A percentile compares a stretch with the other conserved stretches of the same genome.
These are phyloP conservation scores for Schoenoplectus triqueter DNA, from an alignment of 202 grass and related monocot genomes.

Conservation along the genomic window DNA sequence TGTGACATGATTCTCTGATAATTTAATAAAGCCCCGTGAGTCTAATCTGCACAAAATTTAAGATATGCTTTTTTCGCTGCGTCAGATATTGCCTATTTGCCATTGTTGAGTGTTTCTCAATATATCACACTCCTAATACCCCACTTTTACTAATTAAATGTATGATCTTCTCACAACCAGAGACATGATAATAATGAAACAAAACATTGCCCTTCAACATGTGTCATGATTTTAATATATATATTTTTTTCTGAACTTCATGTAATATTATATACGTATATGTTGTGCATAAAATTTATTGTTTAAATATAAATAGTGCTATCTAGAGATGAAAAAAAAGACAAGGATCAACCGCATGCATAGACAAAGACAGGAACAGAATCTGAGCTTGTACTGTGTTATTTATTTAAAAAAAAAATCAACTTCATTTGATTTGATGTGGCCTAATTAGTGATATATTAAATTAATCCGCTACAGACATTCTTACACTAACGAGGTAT, in stretches of 20 bases:
- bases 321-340: not conserved
- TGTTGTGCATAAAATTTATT: not conserved
- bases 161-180: not conserved
- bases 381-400: conserved; percentile 12
- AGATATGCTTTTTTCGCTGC: conserved; percentile 25
- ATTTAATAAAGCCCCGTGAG: conserved; percentile 21
- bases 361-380: not conserved
- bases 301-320: not conserved
- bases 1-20: conserved; percentile 33
- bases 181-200: not conserved
- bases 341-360: not conserved
- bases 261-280: not conserved
- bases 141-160: not conserved
- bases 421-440: not conserved
- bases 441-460: not conserved
- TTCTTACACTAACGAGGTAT: not conserved
- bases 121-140: not conserved
- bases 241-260: not conserved
- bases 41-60: conserved; percentile 31
- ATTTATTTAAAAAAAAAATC: not conserved
- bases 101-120: not conserved
- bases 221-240: too few species aligned
- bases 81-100: conserved; percentile 29
- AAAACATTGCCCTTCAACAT: not conserved
- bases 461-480: not conserved